These are phyloP conservation scores for Phialophora chinensis DNA, from an alignment of 2,329 filamentous ascomycete species.

Conservation along the genomic window DNA sequence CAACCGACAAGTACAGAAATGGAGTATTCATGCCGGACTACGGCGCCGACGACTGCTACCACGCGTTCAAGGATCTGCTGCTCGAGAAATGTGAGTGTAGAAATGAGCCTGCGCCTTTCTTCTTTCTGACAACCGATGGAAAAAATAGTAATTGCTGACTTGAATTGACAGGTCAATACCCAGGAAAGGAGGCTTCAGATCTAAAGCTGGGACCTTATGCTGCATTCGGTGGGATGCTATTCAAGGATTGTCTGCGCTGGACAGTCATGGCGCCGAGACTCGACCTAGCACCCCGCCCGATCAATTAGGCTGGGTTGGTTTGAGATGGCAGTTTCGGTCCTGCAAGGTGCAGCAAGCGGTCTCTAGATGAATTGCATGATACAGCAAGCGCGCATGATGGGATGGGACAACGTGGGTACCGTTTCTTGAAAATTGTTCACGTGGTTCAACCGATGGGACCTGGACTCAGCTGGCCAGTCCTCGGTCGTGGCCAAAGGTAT, in stretches of 20 bases:
- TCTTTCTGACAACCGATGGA: background rate
- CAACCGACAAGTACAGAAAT: background rate
- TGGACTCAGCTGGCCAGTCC: too few relatives aligned
- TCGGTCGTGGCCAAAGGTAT: too few relatives aligned
- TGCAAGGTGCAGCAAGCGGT: background rate
- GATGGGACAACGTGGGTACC: too few relatives aligned
- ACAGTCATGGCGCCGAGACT: constrained; percentile 5
- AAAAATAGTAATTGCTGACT: background rate
- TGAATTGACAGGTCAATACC: background rate
- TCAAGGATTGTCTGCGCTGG: constrained; percentile 21
- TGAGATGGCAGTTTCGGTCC: background rate
- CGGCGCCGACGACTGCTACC: constrained; percentile 1
- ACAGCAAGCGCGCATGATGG: too few relatives aligned
- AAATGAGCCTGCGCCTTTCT: background rate
- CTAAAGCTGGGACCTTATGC: constrained; percentile 1
- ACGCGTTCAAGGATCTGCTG: background rate
- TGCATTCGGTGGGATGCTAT: constrained; percentile 15
- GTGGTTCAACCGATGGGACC: too few relatives aligned
- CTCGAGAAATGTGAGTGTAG: constrained; percentile 12
- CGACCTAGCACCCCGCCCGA: background rate
- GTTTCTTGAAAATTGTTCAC: too few relatives aligned
- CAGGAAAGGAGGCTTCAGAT: background rate
- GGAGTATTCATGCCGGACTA: constrained; percentile 18
- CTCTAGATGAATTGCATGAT: too few relatives aligned
- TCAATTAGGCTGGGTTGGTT: background rate